phyloP scores from a whole-genome alignment of 768 basidiomycete species.

The Gloeophyllum trabeum region DNA sequence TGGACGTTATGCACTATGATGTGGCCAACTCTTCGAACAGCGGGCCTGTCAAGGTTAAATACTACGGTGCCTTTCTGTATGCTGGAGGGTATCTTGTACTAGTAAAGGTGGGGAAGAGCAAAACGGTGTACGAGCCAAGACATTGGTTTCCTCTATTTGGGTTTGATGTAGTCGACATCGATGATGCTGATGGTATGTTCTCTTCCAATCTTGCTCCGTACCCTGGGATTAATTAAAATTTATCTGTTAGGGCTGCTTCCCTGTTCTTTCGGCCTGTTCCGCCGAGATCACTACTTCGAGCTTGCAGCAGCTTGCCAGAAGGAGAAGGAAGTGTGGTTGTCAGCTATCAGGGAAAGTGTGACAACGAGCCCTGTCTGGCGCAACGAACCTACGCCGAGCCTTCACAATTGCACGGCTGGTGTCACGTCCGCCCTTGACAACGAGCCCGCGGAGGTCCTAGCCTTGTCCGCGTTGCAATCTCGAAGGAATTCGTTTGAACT shows the following conservation, averaged over 20 bases:
- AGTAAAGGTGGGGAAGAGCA: slow-evolving; percentile 72
- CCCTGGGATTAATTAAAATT: slow-evolving; percentile 1
- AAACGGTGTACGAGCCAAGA: slow-evolving; percentile 70
- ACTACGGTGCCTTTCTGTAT: slow-evolving; percentile 87
- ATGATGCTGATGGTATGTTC: slow-evolving; percentile 63
- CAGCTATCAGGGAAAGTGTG: slow-evolving; percentile 46
- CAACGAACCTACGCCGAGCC: slow-evolving; percentile 54
- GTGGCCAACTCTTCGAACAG: slow-evolving; percentile 28
- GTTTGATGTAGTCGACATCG: slow-evolving; percentile 60
- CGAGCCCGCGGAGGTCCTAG: no score
- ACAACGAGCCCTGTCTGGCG: slow-evolving; percentile 33
- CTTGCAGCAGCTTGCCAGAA: slow-evolving; percentile 73
- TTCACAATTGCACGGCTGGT: slow-evolving; percentile 12
- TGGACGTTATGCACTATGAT: slow-evolving; percentile 76
- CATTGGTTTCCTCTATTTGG: slow-evolving; percentile 80
- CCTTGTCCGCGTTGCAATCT: no score
- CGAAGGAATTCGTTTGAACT: no score
- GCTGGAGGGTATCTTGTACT: slow-evolving; percentile 76
- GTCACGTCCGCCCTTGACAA: slow-evolving; percentile 12
- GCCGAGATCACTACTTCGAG: slow-evolving; percentile 68
- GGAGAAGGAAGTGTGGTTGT: slow-evolving; percentile 86
- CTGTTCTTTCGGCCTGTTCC: slow-evolving; percentile 60
- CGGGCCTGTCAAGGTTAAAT: slow-evolving; percentile 63
- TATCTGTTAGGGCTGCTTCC: slow-evolving; percentile 56
- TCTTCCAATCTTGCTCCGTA: no score